Base-by-base conservation (phyloP, 345 rosid species). In the Salix koriyanagi region DNA sequence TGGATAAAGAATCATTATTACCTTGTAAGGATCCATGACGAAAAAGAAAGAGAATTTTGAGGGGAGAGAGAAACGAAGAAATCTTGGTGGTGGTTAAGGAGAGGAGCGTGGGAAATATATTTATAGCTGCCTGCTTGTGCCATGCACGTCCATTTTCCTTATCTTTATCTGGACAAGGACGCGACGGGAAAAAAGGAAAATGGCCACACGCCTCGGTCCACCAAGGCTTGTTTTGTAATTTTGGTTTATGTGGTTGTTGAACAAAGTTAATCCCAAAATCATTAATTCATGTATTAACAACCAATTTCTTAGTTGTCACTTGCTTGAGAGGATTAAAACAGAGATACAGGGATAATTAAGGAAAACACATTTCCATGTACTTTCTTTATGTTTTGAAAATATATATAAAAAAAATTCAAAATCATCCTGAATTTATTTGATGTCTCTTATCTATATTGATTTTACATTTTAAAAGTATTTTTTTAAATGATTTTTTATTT, bases 11-110 rank as follows among this genome's bases (percentile, higher is more conserved):
- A 67, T 34, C 13, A 37, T 26, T 16, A 37, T 26, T 16, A 68
- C 71, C 71, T 65, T 77, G 80, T 34, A 77, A 2, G 75, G 80
- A 71, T 77, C 80, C 80, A 77, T 77, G 25, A 36, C 2, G 25
- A 11, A 37, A 19, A 21, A 6, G 10, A 14, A 7, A 34, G 7
- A 62, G 26, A 58, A 8, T 23, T 30, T 11, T 2, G 11, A 41
- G 18, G 19, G 26, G 8, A 15, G 32, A 15, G 12, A 4, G 10
- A 10, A 39, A 34, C 23, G 26, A n/a, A 23, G 9, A 39, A 16
- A 5, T 11, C 4, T 25, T 13, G 7, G 39, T 13, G 11, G 32
- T 0, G 58, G 2, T 32, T 15, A 7, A 19, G 52, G 21, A 5
- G 21, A 4, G 21, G 19, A 15, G 54, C 16, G 54, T 15, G 54